Evolutionary conservation across 2,329 filamentous ascomycete genomes (phyloP), one percentile per base, ranked within the genome.

Genomic region (Fusarium hostae): DNA sequence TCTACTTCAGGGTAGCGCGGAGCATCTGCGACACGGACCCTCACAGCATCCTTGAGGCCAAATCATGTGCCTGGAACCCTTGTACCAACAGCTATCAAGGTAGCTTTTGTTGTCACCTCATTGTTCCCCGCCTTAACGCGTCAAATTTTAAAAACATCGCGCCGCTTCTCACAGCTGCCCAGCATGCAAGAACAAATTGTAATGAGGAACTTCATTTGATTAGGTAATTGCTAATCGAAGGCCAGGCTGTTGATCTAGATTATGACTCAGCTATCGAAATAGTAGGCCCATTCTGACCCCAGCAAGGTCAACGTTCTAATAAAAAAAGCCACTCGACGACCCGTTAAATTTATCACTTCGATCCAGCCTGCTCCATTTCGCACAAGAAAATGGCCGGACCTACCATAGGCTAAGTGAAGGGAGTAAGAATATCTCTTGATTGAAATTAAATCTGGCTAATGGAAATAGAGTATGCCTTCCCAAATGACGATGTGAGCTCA

Each of bases 401-500:
- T 70, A 70, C 22, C 67, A 70, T 16, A 57, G 35, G n/a, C 16
- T 70, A 9, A 70, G 67, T 6, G 66, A 66, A 66, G 67, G 67
- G 16, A 70, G 67, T 70, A 3, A 52, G 67, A 50, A 51, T 1
- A 28, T 2, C 0, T 1, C 11, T 6, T 1, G 0, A 0, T 4
- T 34, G 2, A 2, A 2, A 2, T 7, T 8, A 8, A 9, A 16
- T 0, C 0, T n/a, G 6, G 9, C 60, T 66, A 11, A 70, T 3
- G 1, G 0, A 2, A 4, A 0, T 30, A 70, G 68, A 70, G 54
- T 70, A 70, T 43, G 66, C 66, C 11, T 70, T 51, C 16, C 68
- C 68, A 4, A 70, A 70, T n/a, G 68, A 70, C n/a, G 66, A 70
- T 41, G 68, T 66, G 44, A 51, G 68, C 18, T 6, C 9, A n/a